A percentile compares a stretch with the other conserved stretches of the same genome.
Conservation (phyloP, 169 alveolate genomes). For the Plasmodium vivax region DNA sequence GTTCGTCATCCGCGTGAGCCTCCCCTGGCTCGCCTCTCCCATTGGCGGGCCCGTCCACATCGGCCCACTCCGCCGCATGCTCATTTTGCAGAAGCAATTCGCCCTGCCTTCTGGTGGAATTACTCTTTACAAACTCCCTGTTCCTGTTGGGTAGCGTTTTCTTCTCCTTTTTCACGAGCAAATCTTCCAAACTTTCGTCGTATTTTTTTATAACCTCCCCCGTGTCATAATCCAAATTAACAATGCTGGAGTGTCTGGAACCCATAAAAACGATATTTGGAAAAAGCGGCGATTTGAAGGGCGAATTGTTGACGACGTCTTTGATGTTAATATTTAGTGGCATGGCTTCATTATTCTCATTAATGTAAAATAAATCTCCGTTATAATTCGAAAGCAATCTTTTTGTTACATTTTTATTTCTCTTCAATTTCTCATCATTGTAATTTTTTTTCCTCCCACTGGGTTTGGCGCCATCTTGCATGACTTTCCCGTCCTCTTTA, state of each 20-base stretch:
- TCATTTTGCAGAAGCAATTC: not conserved
- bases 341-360: slow-evolving; percentile 77
- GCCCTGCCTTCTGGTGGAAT: not conserved
- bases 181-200: slow-evolving; percentile 27
- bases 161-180: not conserved
- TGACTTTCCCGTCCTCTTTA: not conserved
- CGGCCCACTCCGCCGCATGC: not conserved
- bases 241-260: slow-evolving; percentile 78
- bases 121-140: not conserved
- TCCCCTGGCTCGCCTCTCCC: not conserved
- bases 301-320: slow-evolving; percentile 85
- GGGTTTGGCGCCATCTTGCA: not conserved
- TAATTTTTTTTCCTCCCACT: not conserved
- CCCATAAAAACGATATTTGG: slow-evolving; percentile 84
- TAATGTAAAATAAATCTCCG: slow-evolving; percentile 82
- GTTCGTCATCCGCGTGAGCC: not conserved
- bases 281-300: slow-evolving; percentile 83
- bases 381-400: slow-evolving; percentile 41
- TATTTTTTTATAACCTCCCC: slow-evolving; percentile 57
- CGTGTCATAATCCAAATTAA: slow-evolving; percentile 70
- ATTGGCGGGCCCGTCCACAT: not conserved
- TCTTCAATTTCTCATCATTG: slow-evolving; percentile 18
- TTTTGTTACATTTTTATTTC: slow-evolving; percentile 23
- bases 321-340: slow-evolving; percentile 81
- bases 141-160: slow-evolving; percentile 16